Conservation (phyloP, 768 basidiomycete species). For the Suillus subalutaceus region DNA sequence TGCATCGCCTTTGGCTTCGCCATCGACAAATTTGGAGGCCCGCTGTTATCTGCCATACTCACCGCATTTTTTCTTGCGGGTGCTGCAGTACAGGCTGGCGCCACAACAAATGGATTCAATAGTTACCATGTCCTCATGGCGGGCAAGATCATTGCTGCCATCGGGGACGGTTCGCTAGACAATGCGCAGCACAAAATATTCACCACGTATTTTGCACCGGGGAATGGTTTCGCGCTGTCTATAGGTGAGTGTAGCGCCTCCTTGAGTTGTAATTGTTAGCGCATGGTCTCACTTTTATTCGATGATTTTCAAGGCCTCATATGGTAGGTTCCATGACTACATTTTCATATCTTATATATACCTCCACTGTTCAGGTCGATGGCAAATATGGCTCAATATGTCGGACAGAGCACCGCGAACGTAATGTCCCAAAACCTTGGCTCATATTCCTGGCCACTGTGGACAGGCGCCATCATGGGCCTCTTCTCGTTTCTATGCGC, state of each 20-base stretch:
- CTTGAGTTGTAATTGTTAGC: neutral
- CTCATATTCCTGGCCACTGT: slow-evolving; percentile 44
- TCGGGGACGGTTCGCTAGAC: slow-evolving; percentile 44
- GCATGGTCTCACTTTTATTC: neutral
- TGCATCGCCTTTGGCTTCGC: slow-evolving; percentile 42
- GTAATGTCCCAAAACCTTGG: slow-evolving; percentile 41
- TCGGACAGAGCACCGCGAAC: slow-evolving; percentile 45
- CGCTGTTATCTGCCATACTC: slow-evolving; percentile 39
- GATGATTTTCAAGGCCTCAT: slow-evolving; percentile 28
- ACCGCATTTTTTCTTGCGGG: slow-evolving; percentile 41
- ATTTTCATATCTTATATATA: neutral
- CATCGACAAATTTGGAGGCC: slow-evolving; percentile 46
- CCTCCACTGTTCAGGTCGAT: slow-evolving; percentile 30
- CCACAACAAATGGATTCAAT: slow-evolving; percentile 41
- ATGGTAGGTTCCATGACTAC: slow-evolving; percentile 26
- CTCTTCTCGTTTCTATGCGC: slow-evolving; percentile 43
- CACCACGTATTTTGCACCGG: slow-evolving; percentile 46
- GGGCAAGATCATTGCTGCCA: slow-evolving; percentile 43
- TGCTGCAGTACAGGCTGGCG: slow-evolving; percentile 40
- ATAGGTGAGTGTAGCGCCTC: slow-evolving; percentile 28
- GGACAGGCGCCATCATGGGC: slow-evolving; percentile 43
- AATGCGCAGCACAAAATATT: slow-evolving; percentile 48
- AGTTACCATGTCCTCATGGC: slow-evolving; percentile 42
- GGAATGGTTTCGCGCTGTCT: slow-evolving; percentile 43
- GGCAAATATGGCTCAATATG: slow-evolving; percentile 44